These are phyloP conservation scores for Lolium rigidum DNA, from an alignment of 176 grass and related monocot species.

Conservation along the genomic window DNA sequence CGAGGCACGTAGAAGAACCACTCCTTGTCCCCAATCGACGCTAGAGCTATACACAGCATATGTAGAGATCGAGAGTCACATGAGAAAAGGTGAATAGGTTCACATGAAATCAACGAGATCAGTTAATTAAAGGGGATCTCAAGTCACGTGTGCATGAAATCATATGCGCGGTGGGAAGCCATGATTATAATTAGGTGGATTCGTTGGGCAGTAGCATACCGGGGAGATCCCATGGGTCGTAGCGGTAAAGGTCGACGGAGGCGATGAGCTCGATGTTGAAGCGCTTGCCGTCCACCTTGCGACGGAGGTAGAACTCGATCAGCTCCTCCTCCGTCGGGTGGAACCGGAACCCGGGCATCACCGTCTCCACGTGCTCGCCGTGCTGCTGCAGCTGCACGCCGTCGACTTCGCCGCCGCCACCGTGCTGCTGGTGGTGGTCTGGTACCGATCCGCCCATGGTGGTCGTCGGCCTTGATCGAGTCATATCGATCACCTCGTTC, in stretches of 20 bases:
- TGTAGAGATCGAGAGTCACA: constrained; percentile 26
- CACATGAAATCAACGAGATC: constrained; percentile 51
- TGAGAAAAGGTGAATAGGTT: constrained; percentile 29
- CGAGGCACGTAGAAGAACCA: constrained; percentile 98
- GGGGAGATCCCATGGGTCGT: constrained; percentile 96
- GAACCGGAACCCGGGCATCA: constrained; percentile 99
- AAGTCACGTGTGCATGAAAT: constrained; percentile 24
- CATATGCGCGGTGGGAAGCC: constrained; percentile 20
- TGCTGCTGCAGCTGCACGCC: constrained; percentile 31
- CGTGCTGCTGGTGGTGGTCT: constrained; percentile 32
- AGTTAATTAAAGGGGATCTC: background rate
- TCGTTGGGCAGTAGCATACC: constrained; percentile 44
- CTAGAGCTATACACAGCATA: constrained; percentile 47
- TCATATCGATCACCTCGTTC: constrained; percentile 46
- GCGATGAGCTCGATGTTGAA: constrained; percentile 96
- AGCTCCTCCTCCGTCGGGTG: constrained; percentile 98
- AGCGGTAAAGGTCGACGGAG: constrained; percentile 85
- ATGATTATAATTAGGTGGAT: constrained; percentile 36
- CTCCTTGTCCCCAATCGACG: constrained; percentile 89
- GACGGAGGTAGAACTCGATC: constrained; percentile 98
- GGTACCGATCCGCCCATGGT: constrained; percentile 43
- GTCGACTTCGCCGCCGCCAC: constrained; percentile 43
- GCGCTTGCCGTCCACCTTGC: constrained; percentile 86
- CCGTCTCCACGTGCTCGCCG: constrained; percentile 53
- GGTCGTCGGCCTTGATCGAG: constrained; percentile 42